Evolutionary conservation across 768 basidiomycete species (phyloP), one percentile per base, ranked within the genome.

Genomic region (Tubosaeta brunneosetosa): DNA sequence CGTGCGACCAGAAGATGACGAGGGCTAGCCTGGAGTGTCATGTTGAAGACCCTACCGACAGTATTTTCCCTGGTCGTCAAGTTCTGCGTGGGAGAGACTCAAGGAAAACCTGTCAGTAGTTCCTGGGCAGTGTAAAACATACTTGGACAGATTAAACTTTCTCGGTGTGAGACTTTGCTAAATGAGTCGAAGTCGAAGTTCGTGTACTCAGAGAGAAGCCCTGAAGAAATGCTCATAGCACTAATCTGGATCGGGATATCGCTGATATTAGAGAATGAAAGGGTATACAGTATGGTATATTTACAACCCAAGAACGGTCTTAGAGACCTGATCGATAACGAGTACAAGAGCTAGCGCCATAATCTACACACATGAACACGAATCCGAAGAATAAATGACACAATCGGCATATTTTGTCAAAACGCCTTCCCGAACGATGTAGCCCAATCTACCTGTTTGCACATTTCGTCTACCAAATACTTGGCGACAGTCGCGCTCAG

Each of bases 381-480:
- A 33, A 47, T 5, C 44, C 49, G 3, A 9, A 34, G 1, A 50
- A 26, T 11, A 47, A 22, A 22, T 22, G 22, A 22, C 3, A 41
- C 1, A 27, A 47, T 19, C 13, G 13, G 27, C 17, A 17, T 4
- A 10, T 14, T 19, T 19, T 6, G 22, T 63, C 55, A 55, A 33
- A 16, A 13, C 11, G 25, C 25, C 31, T 33, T 58, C 13, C 45
- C 42, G 5, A 45, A 43, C 0, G 56, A 38, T 11, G 51, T 11
- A 0, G 45, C 14, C 62, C 60, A 63, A 8, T 70, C 58, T 3
- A 60, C 56, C 13, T 68, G 56, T 14, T 50, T 53, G 34, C 53
- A 62, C 66, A 68, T 70, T 49, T 61, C 67, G 19, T 60, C 55
- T 26, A 70, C 51, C 46, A 68, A 44, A 22, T 52, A 51, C 16